Evolutionary conservation across 805 yeast species (phyloP).

Genomic region (Wickerhamiella dianesei): DNA sequence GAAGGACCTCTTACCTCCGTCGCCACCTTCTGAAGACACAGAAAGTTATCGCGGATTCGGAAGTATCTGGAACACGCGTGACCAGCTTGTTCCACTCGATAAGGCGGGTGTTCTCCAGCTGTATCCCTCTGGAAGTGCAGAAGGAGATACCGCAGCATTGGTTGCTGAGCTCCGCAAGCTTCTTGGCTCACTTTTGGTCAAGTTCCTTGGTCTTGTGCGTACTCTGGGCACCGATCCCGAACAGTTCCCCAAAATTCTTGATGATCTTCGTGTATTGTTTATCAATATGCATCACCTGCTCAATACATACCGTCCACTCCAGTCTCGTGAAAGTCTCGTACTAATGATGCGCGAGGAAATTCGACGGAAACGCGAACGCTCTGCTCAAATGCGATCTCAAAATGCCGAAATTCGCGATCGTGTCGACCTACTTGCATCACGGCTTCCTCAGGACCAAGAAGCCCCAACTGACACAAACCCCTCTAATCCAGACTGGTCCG

Average conservation of each 20-base stretch:
- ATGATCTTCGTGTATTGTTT: slow-evolving; percentile 62
- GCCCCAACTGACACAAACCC: too few relatives aligned
- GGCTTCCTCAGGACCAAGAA: slow-evolving; percentile 12
- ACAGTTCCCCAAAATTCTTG: slow-evolving; percentile 48
- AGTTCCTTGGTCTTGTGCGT: slow-evolving; percentile 73
- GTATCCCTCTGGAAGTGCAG: slow-evolving; percentile 31
- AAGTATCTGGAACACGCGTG: slow-evolving; percentile 67
- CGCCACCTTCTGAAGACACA: slow-evolving; percentile 24
- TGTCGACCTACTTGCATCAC: slow-evolving; percentile 26
- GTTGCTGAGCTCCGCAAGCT: slow-evolving; percentile 57
- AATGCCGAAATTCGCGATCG: slow-evolving; percentile 32
- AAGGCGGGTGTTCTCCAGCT: slow-evolving; percentile 69
- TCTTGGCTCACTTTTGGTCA: slow-evolving; percentile 62
- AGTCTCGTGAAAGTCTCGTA: slow-evolving; percentile 78
- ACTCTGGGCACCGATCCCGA: slow-evolving; percentile 62
- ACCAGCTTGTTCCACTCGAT: slow-evolving; percentile 59
- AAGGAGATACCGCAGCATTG: slow-evolving; percentile 11
- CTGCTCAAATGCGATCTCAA: slow-evolving; percentile 27
- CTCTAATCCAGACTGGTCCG: too few relatives aligned
- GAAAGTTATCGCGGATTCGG: slow-evolving; percentile 76
- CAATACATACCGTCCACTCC: slow-evolving; percentile 91
- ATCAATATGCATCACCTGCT: slow-evolving; percentile 84
- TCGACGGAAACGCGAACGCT: slow-evolving; percentile 16
- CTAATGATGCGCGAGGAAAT: slow-evolving; percentile 60
- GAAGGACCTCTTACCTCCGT: slow-evolving; percentile 23